Evolutionary conservation across 1,284 basidiomycete species (phyloP).

Genomic region (Vanrija pseudolonga): DNA sequence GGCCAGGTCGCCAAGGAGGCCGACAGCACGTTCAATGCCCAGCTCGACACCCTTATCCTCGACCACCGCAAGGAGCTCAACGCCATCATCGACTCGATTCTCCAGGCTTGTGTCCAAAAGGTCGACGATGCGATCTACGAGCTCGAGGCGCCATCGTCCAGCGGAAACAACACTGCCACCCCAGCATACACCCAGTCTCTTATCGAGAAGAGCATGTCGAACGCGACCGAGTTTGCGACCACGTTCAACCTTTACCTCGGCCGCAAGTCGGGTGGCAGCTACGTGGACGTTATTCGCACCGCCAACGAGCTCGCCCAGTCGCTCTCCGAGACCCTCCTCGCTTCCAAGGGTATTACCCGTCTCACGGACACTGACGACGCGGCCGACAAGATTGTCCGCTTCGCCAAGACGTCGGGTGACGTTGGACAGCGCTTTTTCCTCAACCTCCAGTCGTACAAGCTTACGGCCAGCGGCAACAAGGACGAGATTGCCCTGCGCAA

Average conservation of each 20-base stretch:
- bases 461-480: slow-evolving; percentile 69
- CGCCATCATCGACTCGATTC: slow-evolving; percentile 96
- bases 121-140: slow-evolving; percentile 97
- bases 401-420: slow-evolving; percentile 85
- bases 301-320: slow-evolving; percentile 96
- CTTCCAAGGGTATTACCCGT: slow-evolving; percentile 92
- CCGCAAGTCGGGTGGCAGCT: slow-evolving; percentile 76
- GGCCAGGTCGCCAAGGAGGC: slow-evolving; percentile 79
- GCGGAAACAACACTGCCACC: slow-evolving; percentile 91
- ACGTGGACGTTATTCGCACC: slow-evolving; percentile 97
- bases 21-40: slow-evolving; percentile 86
- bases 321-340: slow-evolving; percentile 83
- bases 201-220: slow-evolving; percentile 94
- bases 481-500: slow-evolving; percentile 86
- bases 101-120: slow-evolving; percentile 94
- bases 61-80: slow-evolving; percentile 98
- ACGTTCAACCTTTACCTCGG: slow-evolving; percentile 88
- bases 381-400: slow-evolving; percentile 77
- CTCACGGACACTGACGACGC: slow-evolving; percentile 86
- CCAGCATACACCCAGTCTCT: slow-evolving; percentile 97
- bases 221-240: slow-evolving; percentile 92
- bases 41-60: slow-evolving; percentile 94
- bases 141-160: slow-evolving; percentile 88
- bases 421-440: slow-evolving; percentile 87
- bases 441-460: slow-evolving; percentile 92